phyloP scores from a whole-genome alignment of 2,329 filamentous ascomycete genomes.

The Calonectria hongkongensis region DNA sequence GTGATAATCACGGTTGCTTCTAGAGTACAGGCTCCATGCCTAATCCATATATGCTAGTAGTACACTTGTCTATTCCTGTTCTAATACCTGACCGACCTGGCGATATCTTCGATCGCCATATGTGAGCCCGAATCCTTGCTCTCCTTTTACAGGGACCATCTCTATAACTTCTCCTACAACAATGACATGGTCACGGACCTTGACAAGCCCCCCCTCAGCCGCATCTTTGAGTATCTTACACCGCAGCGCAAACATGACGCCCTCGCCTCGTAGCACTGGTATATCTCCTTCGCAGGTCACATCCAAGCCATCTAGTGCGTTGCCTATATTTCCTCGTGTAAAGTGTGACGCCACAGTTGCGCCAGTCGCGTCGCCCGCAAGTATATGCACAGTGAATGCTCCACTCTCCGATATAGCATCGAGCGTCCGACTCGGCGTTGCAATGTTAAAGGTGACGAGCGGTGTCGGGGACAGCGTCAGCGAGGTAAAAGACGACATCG shows the following conservation, averaged over 20 bases:
- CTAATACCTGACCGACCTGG: slow-evolving; percentile 62
- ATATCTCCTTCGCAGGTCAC: slow-evolving; percentile 50
- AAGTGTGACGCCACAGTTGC: slow-evolving; percentile 72
- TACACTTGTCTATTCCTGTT: slow-evolving; percentile 43
- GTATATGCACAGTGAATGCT: slow-evolving; percentile 74
- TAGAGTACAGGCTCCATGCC: not conserved
- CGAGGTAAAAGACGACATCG: slow-evolving; percentile 76
- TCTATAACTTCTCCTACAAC: slow-evolving; percentile 71
- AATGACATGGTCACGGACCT: slow-evolving; percentile 71
- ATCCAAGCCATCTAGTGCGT: slow-evolving; percentile 63
- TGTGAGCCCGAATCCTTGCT: slow-evolving; percentile 66
- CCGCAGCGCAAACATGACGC: slow-evolving; percentile 70
- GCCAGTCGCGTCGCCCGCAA: slow-evolving; percentile 68
- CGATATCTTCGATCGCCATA: slow-evolving; percentile 71
- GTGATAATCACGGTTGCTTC: not conserved
- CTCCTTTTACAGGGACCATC: slow-evolving; percentile 60
- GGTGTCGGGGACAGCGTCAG: slow-evolving; percentile 71
- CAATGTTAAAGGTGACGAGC: slow-evolving; percentile 74
- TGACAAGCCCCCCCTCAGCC: slow-evolving; percentile 64
- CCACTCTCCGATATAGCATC: slow-evolving; percentile 67
- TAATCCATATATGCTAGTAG: slow-evolving; percentile 33
- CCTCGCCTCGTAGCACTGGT: slow-evolving; percentile 69
- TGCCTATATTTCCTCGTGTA: slow-evolving; percentile 67
- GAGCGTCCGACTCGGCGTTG: slow-evolving; percentile 73
- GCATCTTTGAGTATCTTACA: slow-evolving; percentile 65